Base-by-base conservation (phyloP, 257 asterid genomes). In the Anisodus acutangulus region DNA sequence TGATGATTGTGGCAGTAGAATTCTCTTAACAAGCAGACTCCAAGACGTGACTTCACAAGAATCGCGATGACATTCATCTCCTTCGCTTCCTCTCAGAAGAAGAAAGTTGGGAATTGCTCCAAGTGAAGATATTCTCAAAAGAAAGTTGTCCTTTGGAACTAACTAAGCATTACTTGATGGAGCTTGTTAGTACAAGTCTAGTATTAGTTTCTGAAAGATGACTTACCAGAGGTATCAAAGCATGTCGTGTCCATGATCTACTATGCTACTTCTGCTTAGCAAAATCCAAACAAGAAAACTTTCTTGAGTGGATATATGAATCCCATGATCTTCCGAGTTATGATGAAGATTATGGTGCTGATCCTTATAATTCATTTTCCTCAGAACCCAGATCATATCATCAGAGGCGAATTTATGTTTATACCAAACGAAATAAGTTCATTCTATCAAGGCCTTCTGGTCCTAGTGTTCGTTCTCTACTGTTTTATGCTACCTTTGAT, bases 171-270 rank as follows among this genome's bases (percentile, higher is more conserved):
- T 59, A 59, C 35, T 1, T 83, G 41, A 67, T 53, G 62, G 51
- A 47, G 9, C 74, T 83, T 31, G 31, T 72, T 26, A 26, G n/a
- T 51, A 83, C 66, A 74, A 83, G 64, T 51, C 51, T 83, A 71
- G 82, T 72, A 11, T 62, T 71, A 35, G 74, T 45, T 12, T 54
- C 41, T 12, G 11, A 58, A 54, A 47, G 72, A 41, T 13, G 47
- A 16, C 26, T 37, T 19, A 69, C 60, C 22, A 81, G 43, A 53
- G 58, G 58, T 11, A 53, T 53, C 58, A 53, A 53, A 53, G 58
- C 58, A 53, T 53, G 17, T 53, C 16, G 58, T 4, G 4, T 53
- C 5, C 58, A 53, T 53, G 16, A 53, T 53, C 16, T 53, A 5
- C 58, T 83, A 49, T 76, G 60, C 47, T 80, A 68, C 17, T 82